Evolutionary conservation across 1,284 basidiomycete species (phyloP).

Genomic region (Apiotrichum gracile): DNA sequence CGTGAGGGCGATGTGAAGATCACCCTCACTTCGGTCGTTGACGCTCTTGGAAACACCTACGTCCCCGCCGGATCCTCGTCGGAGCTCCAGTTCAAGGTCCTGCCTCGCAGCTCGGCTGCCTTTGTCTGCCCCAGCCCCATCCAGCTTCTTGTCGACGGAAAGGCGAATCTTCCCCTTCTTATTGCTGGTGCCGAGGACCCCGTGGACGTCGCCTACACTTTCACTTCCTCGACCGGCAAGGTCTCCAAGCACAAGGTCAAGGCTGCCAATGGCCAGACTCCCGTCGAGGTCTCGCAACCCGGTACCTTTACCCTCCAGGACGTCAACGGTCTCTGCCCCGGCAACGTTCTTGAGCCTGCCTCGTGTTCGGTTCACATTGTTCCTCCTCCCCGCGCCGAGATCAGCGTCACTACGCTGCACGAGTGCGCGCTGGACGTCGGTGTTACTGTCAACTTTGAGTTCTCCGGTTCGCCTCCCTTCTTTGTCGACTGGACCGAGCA

Average conservation of each 20-base stretch:
- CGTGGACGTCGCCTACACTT: constrained; percentile 26
- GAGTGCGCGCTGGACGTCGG: constrained; percentile 94
- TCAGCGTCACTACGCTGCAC: constrained; percentile 83
- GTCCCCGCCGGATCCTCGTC: constrained; percentile 25
- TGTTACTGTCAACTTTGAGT: constrained; percentile 74
- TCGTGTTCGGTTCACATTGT: constrained; percentile 67
- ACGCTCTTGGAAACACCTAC: constrained; percentile 51
- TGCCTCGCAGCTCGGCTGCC: constrained; percentile 66
- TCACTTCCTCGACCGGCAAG: constrained; percentile 15
- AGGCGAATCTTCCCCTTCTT: constrained; percentile 23
- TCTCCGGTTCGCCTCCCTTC: constrained; percentile 88
- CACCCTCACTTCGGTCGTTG: constrained; percentile 39
- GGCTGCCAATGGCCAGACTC: constrained; percentile 51
- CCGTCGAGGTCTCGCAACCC: constrained; percentile 57
- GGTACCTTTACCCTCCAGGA: constrained; percentile 76
- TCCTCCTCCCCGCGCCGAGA: constrained; percentile 70
- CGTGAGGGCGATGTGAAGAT: constrained; percentile 48
- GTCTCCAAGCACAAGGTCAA: constrained; percentile 40
- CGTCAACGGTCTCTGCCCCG: constrained; percentile 69
- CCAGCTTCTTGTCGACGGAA: constrained; percentile 58
- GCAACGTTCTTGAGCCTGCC: constrained; percentile 74
- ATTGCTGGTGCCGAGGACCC: constrained; percentile 17
- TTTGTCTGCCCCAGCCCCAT: constrained; percentile 69
- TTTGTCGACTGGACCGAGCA: constrained; percentile 70
- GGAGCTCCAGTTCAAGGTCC: constrained; percentile 62